Base-by-base conservation (phyloP, 202 grass and related monocot genomes). In the Setaria viridis region DNA sequence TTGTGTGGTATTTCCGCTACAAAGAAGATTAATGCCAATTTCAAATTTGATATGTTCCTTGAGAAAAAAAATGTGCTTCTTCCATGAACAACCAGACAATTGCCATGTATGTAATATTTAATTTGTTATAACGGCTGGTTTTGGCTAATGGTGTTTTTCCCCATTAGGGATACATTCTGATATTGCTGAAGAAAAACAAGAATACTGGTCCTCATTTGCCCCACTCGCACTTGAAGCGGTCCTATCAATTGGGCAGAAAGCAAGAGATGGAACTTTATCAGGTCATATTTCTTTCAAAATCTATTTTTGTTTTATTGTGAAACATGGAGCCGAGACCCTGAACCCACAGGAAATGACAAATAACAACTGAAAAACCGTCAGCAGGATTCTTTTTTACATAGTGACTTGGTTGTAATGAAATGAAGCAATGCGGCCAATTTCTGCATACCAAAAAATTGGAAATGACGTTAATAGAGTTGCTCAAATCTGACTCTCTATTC, bases 131-230 rank as follows among this genome's bases (percentile, higher is more conserved):
- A 57, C 72, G 19, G 63, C 62, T 82, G 46, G 56, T 79, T 91
- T 72, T 66, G 37, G 20, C 64, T 91, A 72, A 85, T 72, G 29
- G 46, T 66, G 21, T 75, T 29, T 58, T 10, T 58, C 9, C 63
- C n/a, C 11, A 33, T n/a, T 60, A 99, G 96, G 91, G 14, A 94
- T 99, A 94, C 80, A 90, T 91, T 88, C 91, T 89, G 96, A 99
- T 91, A 86, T 99, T 80, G 91, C 93, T 80, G 96, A 88, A 84
- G 88, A 85, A 71, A 99, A 96, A 76, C 88, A 91, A 80, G 96
- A 94, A 64, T 91, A 88, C 33, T 99, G 96, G 96, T 96, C 85
- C 68, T 87, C 91, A 57, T 78, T 96, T 80, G 90, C 89, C 65
- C 85, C 93, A 43, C 90, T 88, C 85, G 85, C 96, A 70, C 86